Conservation (phyloP, 1,284 basidiomycete genomes). For the Sporisorium graminicola region DNA sequence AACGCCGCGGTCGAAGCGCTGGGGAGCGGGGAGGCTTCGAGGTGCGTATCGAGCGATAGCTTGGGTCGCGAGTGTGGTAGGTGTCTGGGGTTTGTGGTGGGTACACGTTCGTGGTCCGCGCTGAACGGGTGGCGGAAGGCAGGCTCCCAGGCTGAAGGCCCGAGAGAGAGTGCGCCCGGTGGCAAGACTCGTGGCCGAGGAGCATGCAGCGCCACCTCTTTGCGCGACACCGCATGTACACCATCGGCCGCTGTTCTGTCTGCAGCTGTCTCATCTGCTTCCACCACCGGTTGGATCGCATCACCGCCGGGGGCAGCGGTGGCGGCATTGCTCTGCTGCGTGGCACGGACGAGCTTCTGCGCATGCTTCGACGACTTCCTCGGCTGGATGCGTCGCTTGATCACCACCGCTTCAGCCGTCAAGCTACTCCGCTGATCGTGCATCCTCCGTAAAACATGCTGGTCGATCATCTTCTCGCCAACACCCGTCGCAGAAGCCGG, state of each 20-base stretch:
- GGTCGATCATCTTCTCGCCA: slow-evolving; percentile 7
- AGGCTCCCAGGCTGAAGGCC: slow-evolving; percentile 24
- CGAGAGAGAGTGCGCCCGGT: slow-evolving; percentile 26
- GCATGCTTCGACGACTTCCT: slow-evolving; percentile 16
- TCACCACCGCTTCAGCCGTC: background rate
- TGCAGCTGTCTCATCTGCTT: slow-evolving; percentile 10
- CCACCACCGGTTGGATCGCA: slow-evolving; percentile 11
- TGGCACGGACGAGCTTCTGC: background rate
- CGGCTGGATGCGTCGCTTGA: slow-evolving; percentile 18
- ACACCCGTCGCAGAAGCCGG: background rate
- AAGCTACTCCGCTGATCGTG: slow-evolving; percentile 1
- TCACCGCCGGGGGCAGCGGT: background rate
- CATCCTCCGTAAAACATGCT: slow-evolving; percentile 18
- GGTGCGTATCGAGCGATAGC: slow-evolving; percentile 26
- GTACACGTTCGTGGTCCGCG: slow-evolving; percentile 3
- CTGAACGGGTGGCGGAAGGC: slow-evolving; percentile 34
- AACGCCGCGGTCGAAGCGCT: slow-evolving; percentile 1
- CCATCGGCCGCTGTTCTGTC: background rate
- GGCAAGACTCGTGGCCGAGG: slow-evolving; percentile 8
- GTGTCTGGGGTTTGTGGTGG: too few species aligned
- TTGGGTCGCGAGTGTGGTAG: slow-evolving; percentile 6
- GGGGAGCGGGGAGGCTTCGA: background rate
- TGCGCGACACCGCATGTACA: background rate
- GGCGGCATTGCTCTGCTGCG: background rate
- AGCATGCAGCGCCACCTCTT: background rate